Conservation (phyloP, 768 basidiomycete species). For the Tephrocybe sp. region DNA sequence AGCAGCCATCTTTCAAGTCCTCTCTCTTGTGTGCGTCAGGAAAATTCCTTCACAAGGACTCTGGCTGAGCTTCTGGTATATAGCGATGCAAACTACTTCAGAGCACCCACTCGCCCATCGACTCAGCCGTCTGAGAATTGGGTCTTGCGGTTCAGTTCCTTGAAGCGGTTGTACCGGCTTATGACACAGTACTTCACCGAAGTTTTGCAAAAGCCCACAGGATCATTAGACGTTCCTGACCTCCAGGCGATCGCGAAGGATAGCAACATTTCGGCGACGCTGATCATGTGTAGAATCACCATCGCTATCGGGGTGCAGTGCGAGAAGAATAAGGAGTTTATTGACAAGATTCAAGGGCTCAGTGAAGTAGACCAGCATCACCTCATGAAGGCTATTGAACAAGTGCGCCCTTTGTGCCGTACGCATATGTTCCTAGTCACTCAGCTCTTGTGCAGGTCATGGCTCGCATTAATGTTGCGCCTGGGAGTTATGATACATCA, state of each 20-base stretch:
- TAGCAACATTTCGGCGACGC: conserved; percentile 58
- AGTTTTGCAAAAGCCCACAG: conserved; percentile 77
- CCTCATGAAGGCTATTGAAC: conserved; percentile 93
- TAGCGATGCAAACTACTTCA: conserved; percentile 83
- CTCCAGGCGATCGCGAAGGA: conserved; percentile 86
- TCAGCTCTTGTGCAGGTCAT: conserved; percentile 59
- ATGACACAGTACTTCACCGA: conserved; percentile 89
- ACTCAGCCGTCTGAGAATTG: conserved; percentile 80
- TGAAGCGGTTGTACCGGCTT: conserved; percentile 84
- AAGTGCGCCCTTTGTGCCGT: conserved; percentile 46
- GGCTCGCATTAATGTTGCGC: conserved; percentile 61
- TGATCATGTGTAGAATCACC: conserved; percentile 77
- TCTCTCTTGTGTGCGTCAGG: conserved; percentile 68
- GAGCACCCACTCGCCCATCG: conserved; percentile 55
- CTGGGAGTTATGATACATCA: conserved; percentile 46
- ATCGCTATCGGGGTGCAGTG: conserved; percentile 90
- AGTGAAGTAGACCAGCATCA: conserved; percentile 84
- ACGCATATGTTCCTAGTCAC: neutral
- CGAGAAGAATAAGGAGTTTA: conserved; percentile 84
- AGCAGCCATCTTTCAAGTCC: conserved; percentile 70
- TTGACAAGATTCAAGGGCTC: conserved; percentile 84
- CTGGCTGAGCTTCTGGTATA: neutral
- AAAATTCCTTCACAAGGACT: neutral
- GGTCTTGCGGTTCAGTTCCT: conserved; percentile 80
- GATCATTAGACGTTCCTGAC: conserved; percentile 82